Evolutionary conservation across 805 yeast genomes (phyloP), one percentile per base, ranked within the genome.

Genomic region (Danielia reshetovae): DNA sequence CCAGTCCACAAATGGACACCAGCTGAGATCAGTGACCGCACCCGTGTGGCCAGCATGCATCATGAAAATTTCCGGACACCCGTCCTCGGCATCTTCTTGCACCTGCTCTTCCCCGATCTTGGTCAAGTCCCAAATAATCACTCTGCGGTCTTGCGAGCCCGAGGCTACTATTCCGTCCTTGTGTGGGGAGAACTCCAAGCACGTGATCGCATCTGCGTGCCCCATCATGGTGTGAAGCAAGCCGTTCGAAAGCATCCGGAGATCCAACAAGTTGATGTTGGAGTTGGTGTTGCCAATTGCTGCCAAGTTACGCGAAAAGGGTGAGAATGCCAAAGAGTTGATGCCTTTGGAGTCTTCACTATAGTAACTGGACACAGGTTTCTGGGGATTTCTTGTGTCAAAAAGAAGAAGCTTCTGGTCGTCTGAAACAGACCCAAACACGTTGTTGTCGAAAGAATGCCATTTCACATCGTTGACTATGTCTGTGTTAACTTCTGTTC

Each of bases 31-130:
- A 27, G 80, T 78, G 12, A 85, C 80, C 5, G 81, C 70, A 12
- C 86, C 81, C 13, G 88, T 80, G 53, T 87, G 95, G 14, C 96
- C 96, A 24, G 94, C 95, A 54, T 87, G 96, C 81, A 87, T 83
- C 88, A 86, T 83, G 48, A 86, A 66, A 23, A 87, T 60, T 56
- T 87, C 96, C 4, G 95, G 90, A 18, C 83, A 83, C 25, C 95
- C 96, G 51, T 87, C 96, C 45, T 84, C 95, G 19, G 87, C 84
- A 53, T 87, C 96, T 46, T 86, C 96, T 46, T 79, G 88, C 10
- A 71, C 72, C 56, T 85, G 95, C 52, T 86, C 95, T 43, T 79
- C 84, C 4, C 96, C 96, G 24, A 87, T 81, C 46, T 75, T 79
- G 30, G 68, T 64, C 38, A 86, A 63, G 54, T 87, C 95, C 96